Base-by-base conservation (phyloP, 352 stramenopile species). In the Pythium phragmiticola region DNA sequence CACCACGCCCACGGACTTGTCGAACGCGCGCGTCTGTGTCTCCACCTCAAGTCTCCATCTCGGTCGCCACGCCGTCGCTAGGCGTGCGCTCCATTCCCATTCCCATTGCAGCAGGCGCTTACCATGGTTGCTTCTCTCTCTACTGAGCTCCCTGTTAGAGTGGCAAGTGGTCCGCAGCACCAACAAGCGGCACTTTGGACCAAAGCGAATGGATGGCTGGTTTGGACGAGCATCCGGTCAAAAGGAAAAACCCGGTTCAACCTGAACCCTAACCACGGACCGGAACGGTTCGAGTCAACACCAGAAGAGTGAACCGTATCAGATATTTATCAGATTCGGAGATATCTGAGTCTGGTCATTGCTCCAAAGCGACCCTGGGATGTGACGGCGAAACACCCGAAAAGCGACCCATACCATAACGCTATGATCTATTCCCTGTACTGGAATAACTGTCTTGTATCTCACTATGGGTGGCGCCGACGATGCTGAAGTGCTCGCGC, bases 71-170 rank as follows among this genome's bases (percentile, higher is more conserved):
- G 36, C 47, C 42, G 23, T 21, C 34, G 48, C 57, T n/a, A 30
- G 26, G 19, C 39, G 21, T 41, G 21, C 37, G 58, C 52, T 17
- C 37, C 14, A 39, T 55, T 63, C 39, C 39, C 39, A 17, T 46
- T 19, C 16, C 16, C 39, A 19, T 21, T 14, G 14, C 11, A 46
- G 14, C 14, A 16, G 39, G 13, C 13, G 39, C 52, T 79, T 92
- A 92, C 83, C 83, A 92, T 92, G 79, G 77, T 89, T 77, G 82
- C 82, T 91, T 85, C 68, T 78, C 87, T 75, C 74, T 88, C 79
- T 75, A 75, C 75, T 78, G 83, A 84, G 76, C 78, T 92, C 80
- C 80, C 83, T 90, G 80, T 90, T 88, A 81, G 84, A 91, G 63
- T 65, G 63, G 63, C 49, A 53, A 41, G 21, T 28, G n/a, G 54